Percentiles rank a stretch among this genome's conserved stretches.
These are phyloP conservation scores for Exutisphaerella laricina DNA, from an alignment of 2,329 filamentous ascomycete genomes.

Conservation along the genomic window DNA sequence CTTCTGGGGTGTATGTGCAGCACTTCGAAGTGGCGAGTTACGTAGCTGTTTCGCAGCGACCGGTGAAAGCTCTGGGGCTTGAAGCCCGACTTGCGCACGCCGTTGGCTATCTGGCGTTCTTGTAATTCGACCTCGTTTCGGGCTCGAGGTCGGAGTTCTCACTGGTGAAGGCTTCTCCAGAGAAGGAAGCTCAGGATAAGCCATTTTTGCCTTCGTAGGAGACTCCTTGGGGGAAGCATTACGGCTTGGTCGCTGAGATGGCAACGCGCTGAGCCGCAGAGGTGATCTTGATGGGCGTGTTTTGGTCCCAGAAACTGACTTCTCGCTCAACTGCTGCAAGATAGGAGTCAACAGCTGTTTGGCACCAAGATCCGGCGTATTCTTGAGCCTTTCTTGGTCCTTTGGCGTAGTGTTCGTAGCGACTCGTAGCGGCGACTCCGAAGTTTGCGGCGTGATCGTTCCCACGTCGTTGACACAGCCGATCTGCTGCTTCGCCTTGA, in stretches of 20 bases:
- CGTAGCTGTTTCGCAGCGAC: conserved; percentile 26
- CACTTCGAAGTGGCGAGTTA: conserved; percentile 17
- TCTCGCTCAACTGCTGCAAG: conserved; percentile 29
- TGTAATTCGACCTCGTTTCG: conserved; percentile 13
- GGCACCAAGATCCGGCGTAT: conserved; percentile 41
- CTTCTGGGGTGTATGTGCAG: conserved; percentile 18
- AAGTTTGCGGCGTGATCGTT: conserved; percentile 33
- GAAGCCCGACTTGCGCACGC: conserved; percentile 17
- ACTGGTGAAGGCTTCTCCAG: conserved; percentile 12
- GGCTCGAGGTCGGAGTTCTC: conserved; percentile 17
- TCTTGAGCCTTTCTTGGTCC: conserved; percentile 51
- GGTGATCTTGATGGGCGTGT: conserved; percentile 11
- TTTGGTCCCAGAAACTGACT: conserved; percentile 17
- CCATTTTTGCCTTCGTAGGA: conserved; percentile 12
- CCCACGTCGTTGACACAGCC: conserved; percentile 6
- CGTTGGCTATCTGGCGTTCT: conserved; percentile 2
- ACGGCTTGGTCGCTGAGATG: background rate
- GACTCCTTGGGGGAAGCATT: conserved; percentile 8
- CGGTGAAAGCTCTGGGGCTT: conserved; percentile 24
- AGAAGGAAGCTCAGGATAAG: conserved; percentile 23
- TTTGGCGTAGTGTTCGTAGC: conserved; percentile 51
- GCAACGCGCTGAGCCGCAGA: background rate
- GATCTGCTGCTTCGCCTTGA: conserved; percentile 32
- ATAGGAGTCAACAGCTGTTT: conserved; percentile 33
- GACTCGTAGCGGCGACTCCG: conserved; percentile 45